These are phyloP conservation scores for Termitomyces sp. DNA, from an alignment of 768 basidiomycete genomes.

Conservation along the genomic window DNA sequence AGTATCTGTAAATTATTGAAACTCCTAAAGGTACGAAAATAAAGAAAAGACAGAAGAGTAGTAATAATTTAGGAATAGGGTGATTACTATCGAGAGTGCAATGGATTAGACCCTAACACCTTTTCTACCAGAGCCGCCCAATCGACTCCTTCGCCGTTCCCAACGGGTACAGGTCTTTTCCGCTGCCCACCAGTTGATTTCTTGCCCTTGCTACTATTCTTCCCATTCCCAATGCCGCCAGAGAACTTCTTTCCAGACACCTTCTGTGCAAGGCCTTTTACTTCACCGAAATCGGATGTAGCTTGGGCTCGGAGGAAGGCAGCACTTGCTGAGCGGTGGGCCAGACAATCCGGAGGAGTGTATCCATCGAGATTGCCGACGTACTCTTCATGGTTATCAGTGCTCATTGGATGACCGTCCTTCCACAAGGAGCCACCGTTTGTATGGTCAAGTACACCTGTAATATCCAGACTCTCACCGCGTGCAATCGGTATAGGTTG, in stretches of 20 bases:
- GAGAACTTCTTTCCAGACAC: constrained; percentile 37
- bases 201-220: constrained; percentile 14
- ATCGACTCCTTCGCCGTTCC: constrained; percentile 37
- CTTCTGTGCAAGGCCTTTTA: constrained; percentile 61
- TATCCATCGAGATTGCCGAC: constrained; percentile 47
- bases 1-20: neutral
- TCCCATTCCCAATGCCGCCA: constrained; percentile 25
- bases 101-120: constrained; percentile 16
- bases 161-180: constrained; percentile 19
- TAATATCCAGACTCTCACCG: constrained; percentile 84
- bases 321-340: constrained; percentile 57
- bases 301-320: constrained; percentile 78
- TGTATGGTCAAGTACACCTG: constrained; percentile 58
- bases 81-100: neutral
- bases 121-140: constrained; percentile 37
- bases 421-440: constrained; percentile 61
- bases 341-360: constrained; percentile 51
- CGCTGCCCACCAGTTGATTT: neutral
- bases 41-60: neutral
- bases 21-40: neutral
- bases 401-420: constrained; percentile 53
- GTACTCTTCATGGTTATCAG: constrained; percentile 12
- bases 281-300: constrained; percentile 62
- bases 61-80: neutral
- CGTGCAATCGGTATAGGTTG: constrained; percentile 78